Base-by-base conservation (phyloP, 169 alveolate species). In the Plasmodium relictum region DNA sequence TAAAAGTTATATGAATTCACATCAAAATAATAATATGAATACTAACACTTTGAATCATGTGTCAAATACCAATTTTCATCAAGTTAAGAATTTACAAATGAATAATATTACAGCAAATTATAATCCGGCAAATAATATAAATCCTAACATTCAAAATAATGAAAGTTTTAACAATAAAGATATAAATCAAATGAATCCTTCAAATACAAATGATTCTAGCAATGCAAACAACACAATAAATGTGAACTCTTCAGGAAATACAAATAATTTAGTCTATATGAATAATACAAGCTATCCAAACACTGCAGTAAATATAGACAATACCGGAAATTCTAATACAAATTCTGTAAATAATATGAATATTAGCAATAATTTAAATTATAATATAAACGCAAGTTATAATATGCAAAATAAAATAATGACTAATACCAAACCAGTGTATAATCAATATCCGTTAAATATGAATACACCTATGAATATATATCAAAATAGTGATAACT, bases 401-500 rank as follows among this genome's bases (percentile, higher is more conserved):
- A 73, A 74, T 63, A 76, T 73, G 69, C 88, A 73, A 2, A 41
- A 44, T 3, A 76, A 76, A 68, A 41, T 62, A 62, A 59, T 42
- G 31, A 20, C 2, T 42, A 68, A 41, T 76, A 66, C 69, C 10
- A 76, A 76, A 37, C 31, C 37, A 4, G 9, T 62, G 52, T 54
- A 78, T 44, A 54, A 39, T 22, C 62, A 26, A 37, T 78, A 63
- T 54, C 89, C 89, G 24, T 26, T 62, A 68, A 76, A 76, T 76
- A 63, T 76, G 89, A 76, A 76, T 69, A 26, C 50, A 14, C 61
- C 63, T 18, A 78, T 78, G 66, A 65, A 41, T 58, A 48, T 52
- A 59, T 78, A 45, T 41, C 56, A 22, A 31, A 42, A 26, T 31
- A 20, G 39, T 50, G 89, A 78, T 14, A 31, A 16, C 3, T 41